Evolutionary conservation across 345 rosid species (phyloP).

Genomic region (Moricandia moricandioides): DNA sequence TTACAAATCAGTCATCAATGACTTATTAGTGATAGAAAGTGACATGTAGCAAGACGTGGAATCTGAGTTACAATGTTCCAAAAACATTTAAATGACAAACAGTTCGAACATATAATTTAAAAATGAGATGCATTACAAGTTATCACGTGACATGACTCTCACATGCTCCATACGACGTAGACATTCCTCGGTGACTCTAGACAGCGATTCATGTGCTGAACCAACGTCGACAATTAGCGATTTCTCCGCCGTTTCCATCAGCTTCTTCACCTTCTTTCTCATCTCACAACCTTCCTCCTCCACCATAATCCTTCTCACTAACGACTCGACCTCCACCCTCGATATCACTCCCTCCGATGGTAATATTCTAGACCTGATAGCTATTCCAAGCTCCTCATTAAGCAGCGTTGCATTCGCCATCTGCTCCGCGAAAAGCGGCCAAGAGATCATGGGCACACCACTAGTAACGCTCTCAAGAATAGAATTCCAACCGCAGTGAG

Average conservation of each 20-base stretch:
- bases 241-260: constrained; percentile 21
- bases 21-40: neutral
- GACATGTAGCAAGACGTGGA: neutral
- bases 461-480: constrained; percentile 43
- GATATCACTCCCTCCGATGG: constrained; percentile 1
- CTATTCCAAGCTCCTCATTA: constrained; percentile 50
- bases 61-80: neutral
- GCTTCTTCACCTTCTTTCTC: constrained; percentile 34
- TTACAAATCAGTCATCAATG: neutral
- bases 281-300: constrained; percentile 41
- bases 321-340: constrained; percentile 39
- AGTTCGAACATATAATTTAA: neutral
- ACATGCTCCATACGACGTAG: neutral
- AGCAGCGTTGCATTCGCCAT: constrained; percentile 9
- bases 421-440: constrained; percentile 35
- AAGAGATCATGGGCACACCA: constrained; percentile 52
- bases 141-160: neutral
- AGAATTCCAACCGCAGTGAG: constrained; percentile 85
- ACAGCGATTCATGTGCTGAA: constrained; percentile 6
- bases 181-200: constrained; percentile 11
- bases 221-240: constrained; percentile 8
- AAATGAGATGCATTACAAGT: neutral
- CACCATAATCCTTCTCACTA: constrained; percentile 42
- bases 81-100: neutral
- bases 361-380: neutral